Conservation (phyloP, 1,284 basidiomycete species). For the Cutaneotrichosporon dermatis region DNA sequence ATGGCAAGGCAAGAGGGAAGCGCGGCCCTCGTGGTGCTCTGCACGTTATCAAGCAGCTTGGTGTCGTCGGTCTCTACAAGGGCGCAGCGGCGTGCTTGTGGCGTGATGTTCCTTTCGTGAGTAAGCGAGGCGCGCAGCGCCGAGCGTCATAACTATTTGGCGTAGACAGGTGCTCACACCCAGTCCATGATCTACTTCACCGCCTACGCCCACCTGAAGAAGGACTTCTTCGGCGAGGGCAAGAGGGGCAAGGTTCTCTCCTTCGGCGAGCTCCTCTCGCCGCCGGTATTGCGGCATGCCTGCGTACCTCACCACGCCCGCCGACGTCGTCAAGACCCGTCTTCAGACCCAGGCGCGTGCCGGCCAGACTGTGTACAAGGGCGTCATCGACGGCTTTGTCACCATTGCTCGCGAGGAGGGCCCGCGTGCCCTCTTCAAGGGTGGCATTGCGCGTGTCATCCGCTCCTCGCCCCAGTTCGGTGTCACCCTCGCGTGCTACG, state of each 20-base stretch:
- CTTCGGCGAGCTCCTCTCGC: slow-evolving; percentile 79
- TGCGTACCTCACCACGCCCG: slow-evolving; percentile 33
- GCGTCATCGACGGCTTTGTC: slow-evolving; percentile 78
- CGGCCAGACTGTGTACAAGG: slow-evolving; percentile 90
- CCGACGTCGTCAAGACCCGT: slow-evolving; percentile 95
- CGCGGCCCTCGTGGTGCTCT: slow-evolving; percentile 76
- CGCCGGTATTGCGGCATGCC: slow-evolving; percentile 72
- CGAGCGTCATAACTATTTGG: too few relatives aligned
- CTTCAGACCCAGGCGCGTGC: slow-evolving; percentile 92
- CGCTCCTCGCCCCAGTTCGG: slow-evolving; percentile 63
- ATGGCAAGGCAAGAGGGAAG: slow-evolving; percentile 68
- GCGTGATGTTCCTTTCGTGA: slow-evolving; percentile 78
- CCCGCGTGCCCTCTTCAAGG: slow-evolving; percentile 80
- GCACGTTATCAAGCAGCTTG: slow-evolving; percentile 89
- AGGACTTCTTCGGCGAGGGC: slow-evolving; percentile 93
- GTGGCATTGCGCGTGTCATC: slow-evolving; percentile 67
- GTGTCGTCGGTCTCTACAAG: slow-evolving; percentile 86
- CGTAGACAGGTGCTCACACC: too few relatives aligned
- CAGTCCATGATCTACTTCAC: slow-evolving; percentile 54
- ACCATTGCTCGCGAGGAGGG: slow-evolving; percentile 69
- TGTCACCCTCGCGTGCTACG: slow-evolving; percentile 86
- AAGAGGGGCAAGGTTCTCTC: slow-evolving; percentile 87
- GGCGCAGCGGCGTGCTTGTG: slow-evolving; percentile 44
- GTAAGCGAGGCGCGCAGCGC: slow-evolving; percentile 7
- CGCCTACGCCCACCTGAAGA: slow-evolving; percentile 53